Evolutionary conservation across 169 alveolate genomes (phyloP).

Genomic region (Plasmodium gallinaceum): DNA sequence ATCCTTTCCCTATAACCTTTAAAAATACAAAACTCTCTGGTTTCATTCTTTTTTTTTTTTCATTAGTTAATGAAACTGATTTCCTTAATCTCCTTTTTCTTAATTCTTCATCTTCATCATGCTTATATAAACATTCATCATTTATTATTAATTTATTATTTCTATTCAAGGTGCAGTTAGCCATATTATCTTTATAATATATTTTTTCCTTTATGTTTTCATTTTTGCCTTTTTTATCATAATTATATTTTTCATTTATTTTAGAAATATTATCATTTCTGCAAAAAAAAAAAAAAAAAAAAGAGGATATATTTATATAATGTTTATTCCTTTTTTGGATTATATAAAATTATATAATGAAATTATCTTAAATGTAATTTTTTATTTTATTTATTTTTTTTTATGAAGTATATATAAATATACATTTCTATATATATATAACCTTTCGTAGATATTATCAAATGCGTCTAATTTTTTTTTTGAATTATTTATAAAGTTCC

Average conservation of each 20-base stretch:
- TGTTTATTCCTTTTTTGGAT: too few relatives aligned
- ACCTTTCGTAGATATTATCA: not conserved
- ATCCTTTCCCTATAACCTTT: conserved; percentile 93
- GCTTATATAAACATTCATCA: conserved; percentile 28
- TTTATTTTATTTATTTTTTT: too few relatives aligned
- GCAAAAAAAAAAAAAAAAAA: not conserved
- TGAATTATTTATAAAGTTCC: not conserved
- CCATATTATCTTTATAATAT: conserved; percentile 12
- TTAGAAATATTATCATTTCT: not conserved
- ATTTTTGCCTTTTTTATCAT: not conserved
- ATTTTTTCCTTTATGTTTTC: not conserved
- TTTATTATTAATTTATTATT: conserved; percentile 4
- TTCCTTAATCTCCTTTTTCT: conserved; percentile 12
- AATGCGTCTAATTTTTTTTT: not conserved
- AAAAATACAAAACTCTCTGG: conserved; percentile 90
- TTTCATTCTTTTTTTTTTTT: conserved; percentile 24
- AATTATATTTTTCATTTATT: not conserved
- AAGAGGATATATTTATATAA: too few relatives aligned
- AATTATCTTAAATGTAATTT: too few relatives aligned
- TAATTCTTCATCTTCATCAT: conserved; percentile 51
- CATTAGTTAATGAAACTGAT: conserved; percentile 41
- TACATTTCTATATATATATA: not conserved
- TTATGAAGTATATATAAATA: not conserved
- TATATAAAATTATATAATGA: too few relatives aligned
- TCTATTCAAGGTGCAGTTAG: not conserved